Base-by-base conservation (phyloP, 257 asterid species). In the Solanum lycopersicoides region DNA sequence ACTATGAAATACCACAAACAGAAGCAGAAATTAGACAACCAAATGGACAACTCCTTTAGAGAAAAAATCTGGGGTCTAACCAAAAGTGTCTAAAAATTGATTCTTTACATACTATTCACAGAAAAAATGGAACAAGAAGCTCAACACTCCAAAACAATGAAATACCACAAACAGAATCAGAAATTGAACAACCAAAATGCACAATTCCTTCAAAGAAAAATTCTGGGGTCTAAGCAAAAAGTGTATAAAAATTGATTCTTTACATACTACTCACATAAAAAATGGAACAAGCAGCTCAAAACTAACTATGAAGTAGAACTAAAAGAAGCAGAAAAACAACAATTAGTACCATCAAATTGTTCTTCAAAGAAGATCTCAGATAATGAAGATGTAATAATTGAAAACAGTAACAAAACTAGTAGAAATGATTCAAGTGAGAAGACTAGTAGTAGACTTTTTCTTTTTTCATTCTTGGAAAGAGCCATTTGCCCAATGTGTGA, bases 281-380 rank as follows among this genome's bases (percentile, higher is more conserved):
- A 44, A 77, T 4, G 42, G 25, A 45, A 79, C 44, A 68, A 34
- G 6, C 7, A 85, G 71, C 45, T 28, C 15, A 44, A 47, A 86
- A 44, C n/a, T 13, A 72, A 63, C 72, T 30, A 86, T 18, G 16
- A 86, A 86, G 11, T 50, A 47, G 30, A 66, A 86, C 25, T 50
- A 21, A 35, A 53, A 72, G 45, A 86, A 35, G 9, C 45, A 69
- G 34, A 56, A 41, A 72, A 72, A 23, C 60, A 34, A 50, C 1
- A 21, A 82, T 74, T 13, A 79, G 50, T 88, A 95, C 99, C 99
- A 3, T 95, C 98, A 89, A 97, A 97, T 3, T 96, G 95, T 93
- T 95, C 99, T 89, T 95, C 99, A 45, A 97, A 97, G 50, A 95
- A 89, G 90, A 97, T 92, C 86, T 95, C 99, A 53, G 98, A 94